Conservation (phyloP, 1,139 yeast genomes). For the Suhomyces yuchorum region DNA sequence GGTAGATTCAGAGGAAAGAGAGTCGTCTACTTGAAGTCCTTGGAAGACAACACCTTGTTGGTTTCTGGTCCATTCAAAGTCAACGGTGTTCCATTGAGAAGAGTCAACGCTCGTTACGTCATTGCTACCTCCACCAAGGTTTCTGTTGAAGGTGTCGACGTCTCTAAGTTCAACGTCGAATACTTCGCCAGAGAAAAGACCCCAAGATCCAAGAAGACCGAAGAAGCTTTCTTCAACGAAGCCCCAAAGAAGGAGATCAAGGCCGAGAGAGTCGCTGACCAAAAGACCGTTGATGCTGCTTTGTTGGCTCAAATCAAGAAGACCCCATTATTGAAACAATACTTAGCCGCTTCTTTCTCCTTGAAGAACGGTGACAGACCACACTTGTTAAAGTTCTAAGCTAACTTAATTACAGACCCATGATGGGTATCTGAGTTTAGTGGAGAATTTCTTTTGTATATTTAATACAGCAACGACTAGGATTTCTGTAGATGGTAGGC, state of each 20-base stretch:
- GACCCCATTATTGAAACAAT: slow-evolving; percentile 97
- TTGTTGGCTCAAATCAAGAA: slow-evolving; percentile 92
- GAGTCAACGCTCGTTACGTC: slow-evolving; percentile 98
- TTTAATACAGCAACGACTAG: slow-evolving; percentile 34
- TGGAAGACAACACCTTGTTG: slow-evolving; percentile 98
- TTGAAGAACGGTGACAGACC: slow-evolving; percentile 99
- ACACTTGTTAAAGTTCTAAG: slow-evolving; percentile 96
- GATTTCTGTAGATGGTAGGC: slow-evolving; percentile 1
- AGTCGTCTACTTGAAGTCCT: slow-evolving; percentile 96
- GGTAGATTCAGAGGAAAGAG: slow-evolving; percentile 99
- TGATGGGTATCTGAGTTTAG: slow-evolving; percentile 11
- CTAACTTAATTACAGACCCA: slow-evolving; percentile 13
- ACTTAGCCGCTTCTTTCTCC: slow-evolving; percentile 95
- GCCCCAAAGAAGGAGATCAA: slow-evolving; percentile 85
- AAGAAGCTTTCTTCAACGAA: slow-evolving; percentile 94
- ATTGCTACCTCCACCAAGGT: slow-evolving; percentile 98
- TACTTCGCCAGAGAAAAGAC: slow-evolving; percentile 97
- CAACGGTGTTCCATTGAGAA: slow-evolving; percentile 99
- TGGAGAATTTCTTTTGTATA: slow-evolving; percentile 34
- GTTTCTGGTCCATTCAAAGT: slow-evolving; percentile 99
- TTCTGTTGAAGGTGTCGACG: slow-evolving; percentile 77
- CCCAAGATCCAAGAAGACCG: slow-evolving; percentile 78
- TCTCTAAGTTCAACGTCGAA: slow-evolving; percentile 89
- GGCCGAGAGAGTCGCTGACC: slow-evolving; percentile 97
- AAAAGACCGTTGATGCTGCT: slow-evolving; percentile 94